Conservation (phyloP, 371 early-diverging fungal genomes). For the Circinella umbellata region DNA sequence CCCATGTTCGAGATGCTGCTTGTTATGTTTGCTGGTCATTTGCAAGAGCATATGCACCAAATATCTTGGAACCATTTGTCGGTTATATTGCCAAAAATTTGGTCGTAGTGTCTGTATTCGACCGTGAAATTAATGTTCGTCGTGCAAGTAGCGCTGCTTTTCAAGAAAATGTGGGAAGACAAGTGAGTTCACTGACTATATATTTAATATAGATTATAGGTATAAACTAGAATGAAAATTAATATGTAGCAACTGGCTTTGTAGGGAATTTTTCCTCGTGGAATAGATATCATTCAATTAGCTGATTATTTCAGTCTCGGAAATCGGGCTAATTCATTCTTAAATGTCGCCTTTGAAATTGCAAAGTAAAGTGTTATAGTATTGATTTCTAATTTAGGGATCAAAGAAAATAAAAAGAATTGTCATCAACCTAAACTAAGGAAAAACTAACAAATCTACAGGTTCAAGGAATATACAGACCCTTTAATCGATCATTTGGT, state of each 20-base stretch:
- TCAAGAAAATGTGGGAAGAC: slow-evolving; percentile 96
- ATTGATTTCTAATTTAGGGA: too few species aligned
- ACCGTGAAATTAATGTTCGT: slow-evolving; percentile 93
- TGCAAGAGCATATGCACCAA: slow-evolving; percentile 88
- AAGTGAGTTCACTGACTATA: slow-evolving; percentile 44
- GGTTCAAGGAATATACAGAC: slow-evolving; percentile 75
- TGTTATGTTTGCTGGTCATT: slow-evolving; percentile 98
- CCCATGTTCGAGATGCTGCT: slow-evolving; percentile 96
- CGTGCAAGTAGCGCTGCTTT: slow-evolving; percentile 97
- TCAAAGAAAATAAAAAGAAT: neutral
- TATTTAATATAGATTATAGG: neutral
- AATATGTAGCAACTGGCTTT: neutral
- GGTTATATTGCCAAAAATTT: slow-evolving; percentile 71
- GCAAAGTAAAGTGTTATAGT: slow-evolving; percentile 64
- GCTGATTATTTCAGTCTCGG: slow-evolving; percentile 95
- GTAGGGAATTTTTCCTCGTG: slow-evolving; percentile 89
- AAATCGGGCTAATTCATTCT: slow-evolving; percentile 75
- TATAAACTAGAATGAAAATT: too few species aligned
- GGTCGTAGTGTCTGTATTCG: slow-evolving; percentile 83
- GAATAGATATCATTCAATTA: slow-evolving; percentile 87
- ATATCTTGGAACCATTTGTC: slow-evolving; percentile 66
- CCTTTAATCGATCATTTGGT: slow-evolving; percentile 77
- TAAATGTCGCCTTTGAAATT: slow-evolving; percentile 69
- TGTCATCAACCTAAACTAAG: too few species aligned
- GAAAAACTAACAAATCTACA: slow-evolving; percentile 21